phyloP scores from a whole-genome alignment of 2,329 filamentous ascomycete species.

The Chaetomiaceae sp. region DNA sequence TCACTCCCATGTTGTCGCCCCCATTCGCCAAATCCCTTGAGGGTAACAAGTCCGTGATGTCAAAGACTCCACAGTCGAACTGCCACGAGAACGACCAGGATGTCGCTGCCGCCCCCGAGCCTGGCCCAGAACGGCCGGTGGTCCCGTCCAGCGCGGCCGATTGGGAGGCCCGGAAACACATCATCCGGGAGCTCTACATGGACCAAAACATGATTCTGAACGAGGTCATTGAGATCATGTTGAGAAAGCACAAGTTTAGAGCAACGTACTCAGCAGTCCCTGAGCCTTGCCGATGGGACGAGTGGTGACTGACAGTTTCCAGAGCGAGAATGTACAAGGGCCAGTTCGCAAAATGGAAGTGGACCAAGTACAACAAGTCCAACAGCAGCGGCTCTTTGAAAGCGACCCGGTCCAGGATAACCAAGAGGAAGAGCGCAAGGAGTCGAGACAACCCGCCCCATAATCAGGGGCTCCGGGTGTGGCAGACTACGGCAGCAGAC shows the following conservation, averaged over 20 bases:
- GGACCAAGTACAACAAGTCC: conserved; percentile 28
- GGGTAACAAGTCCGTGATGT: no score
- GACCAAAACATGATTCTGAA: conserved; percentile 25
- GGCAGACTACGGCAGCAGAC: neutral
- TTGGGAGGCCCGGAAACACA: conserved; percentile 24
- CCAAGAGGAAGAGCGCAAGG: neutral
- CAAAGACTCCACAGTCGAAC: neutral
- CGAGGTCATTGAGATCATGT: conserved; percentile 27
- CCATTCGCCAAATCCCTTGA: no score
- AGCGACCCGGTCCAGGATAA: conserved; percentile 2
- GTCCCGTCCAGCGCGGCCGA: conserved; percentile 21
- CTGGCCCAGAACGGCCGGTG: conserved; percentile 10
- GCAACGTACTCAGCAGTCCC: conserved; percentile 19
- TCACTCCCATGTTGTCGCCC: neutral
- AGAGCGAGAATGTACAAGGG: conserved; percentile 30
- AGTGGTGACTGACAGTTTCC: neutral
- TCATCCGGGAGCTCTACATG: conserved; percentile 25
- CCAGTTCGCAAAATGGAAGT: conserved; percentile 28
- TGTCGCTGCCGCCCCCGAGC: neutral
- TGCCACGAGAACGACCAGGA: neutral
- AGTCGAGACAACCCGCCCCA: neutral
- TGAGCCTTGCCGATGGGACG: neutral
- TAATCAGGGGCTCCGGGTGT: neutral
- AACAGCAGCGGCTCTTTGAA: conserved; percentile 11
- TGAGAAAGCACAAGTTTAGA: conserved; percentile 23